Percentiles rank a stretch among this genome's conserved stretches.
These are phyloP conservation scores for Cladophialophora bantiana DNA, from an alignment of 2,329 filamentous ascomycete genomes.

Conservation along the genomic window DNA sequence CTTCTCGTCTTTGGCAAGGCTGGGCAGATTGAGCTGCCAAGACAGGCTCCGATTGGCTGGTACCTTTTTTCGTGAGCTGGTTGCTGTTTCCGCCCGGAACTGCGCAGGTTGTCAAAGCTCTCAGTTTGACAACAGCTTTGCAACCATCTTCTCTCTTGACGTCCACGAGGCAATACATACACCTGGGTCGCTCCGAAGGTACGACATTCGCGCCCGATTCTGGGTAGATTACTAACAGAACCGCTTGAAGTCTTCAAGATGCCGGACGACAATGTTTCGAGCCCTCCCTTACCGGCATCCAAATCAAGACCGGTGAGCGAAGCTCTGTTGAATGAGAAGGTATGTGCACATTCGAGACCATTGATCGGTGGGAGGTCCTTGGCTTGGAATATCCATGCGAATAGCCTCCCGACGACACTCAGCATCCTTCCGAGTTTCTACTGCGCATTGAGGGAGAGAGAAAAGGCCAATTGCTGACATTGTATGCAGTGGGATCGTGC, in stretches of 20 bases:
- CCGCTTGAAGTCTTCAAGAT: conserved; percentile 50
- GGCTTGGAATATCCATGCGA: neutral
- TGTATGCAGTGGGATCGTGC: conserved; percentile 89
- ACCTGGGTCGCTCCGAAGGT: conserved; percentile 16
- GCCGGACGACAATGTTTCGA: conserved; percentile 64
- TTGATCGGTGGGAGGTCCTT: neutral
- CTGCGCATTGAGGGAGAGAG: neutral
- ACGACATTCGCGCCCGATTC: neutral
- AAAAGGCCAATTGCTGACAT: conserved; percentile 31
- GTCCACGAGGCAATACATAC: neutral
- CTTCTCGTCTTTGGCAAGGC: neutral
- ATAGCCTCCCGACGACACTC: neutral
- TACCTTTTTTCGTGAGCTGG: conserved; percentile 17
- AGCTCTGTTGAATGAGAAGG: conserved; percentile 98
- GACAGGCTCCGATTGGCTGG: conserved; percentile 23
- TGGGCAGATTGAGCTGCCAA: conserved; percentile 14
- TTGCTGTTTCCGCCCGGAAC: conserved; percentile 10
- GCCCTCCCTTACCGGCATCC: conserved; percentile 69
- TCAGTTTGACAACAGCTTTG: conserved; percentile 9
- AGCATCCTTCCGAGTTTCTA: neutral
- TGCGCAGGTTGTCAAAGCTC: conserved; percentile 10
- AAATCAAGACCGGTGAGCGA: conserved; percentile 88
- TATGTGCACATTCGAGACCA: conserved; percentile 53
- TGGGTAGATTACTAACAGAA: neutral
- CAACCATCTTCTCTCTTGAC: neutral